Evolutionary conservation across 2,329 filamentous ascomycete genomes (phyloP).

Genomic region (Aspergillus clavatus): DNA sequence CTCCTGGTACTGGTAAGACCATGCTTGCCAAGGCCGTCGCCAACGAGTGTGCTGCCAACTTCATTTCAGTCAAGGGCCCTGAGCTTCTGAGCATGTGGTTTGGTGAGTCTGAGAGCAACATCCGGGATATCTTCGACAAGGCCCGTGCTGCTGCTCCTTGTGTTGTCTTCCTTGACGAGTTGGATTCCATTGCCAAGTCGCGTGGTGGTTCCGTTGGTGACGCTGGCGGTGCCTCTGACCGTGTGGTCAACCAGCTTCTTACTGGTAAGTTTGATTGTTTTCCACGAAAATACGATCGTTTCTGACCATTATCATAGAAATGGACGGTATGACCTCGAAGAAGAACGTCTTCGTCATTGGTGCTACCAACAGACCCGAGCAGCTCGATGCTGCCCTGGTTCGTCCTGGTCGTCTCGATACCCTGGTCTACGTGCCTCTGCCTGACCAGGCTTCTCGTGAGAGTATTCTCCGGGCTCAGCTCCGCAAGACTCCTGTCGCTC

Average conservation of each 20-base stretch:
- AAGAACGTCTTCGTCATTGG: slow-evolving; percentile 99
- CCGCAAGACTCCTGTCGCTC: slow-evolving; percentile 90
- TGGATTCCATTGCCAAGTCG: slow-evolving; percentile 98
- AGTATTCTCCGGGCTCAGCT: slow-evolving; percentile 93
- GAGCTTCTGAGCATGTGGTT: slow-evolving; percentile 99
- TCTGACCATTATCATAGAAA: slow-evolving; percentile 61
- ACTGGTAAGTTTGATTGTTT: slow-evolving; percentile 62
- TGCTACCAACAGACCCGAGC: slow-evolving; percentile 96
- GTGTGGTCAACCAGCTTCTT: slow-evolving; percentile 98
- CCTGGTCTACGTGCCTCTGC: slow-evolving; percentile 94
- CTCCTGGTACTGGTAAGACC: slow-evolving; percentile 99
- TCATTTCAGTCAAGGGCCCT: slow-evolving; percentile 98
- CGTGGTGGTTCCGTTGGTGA: slow-evolving; percentile 95
- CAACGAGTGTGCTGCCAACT: slow-evolving; percentile 99
- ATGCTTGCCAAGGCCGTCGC: slow-evolving; percentile 98
- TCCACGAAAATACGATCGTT: not conserved
- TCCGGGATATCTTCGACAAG: slow-evolving; percentile 99
- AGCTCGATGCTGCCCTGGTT: slow-evolving; percentile 95
- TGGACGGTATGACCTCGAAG: slow-evolving; percentile 99
- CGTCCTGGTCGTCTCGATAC: slow-evolving; percentile 98
- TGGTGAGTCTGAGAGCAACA: slow-evolving; percentile 99
- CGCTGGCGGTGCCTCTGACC: slow-evolving; percentile 95
- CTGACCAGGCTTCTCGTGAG: slow-evolving; percentile 83
- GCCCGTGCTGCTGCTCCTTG: slow-evolving; percentile 95
- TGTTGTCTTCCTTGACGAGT: slow-evolving; percentile 96